These are phyloP conservation scores for Heterobasidion annosum DNA, from an alignment of 1,284 basidiomycete species.

Conservation along the genomic window DNA sequence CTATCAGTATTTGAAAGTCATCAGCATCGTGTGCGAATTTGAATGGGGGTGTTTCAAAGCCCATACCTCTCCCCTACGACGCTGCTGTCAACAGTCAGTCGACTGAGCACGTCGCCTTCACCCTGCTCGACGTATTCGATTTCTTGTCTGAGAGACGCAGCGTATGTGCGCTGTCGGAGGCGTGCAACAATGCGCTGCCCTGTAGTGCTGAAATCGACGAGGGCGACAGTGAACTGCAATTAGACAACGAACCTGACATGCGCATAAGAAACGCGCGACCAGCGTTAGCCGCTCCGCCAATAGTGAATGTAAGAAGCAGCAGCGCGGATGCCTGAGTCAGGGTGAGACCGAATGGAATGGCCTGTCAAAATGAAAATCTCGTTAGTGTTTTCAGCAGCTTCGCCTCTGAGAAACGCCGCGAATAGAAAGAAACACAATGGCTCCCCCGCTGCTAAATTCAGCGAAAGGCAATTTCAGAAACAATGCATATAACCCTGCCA, in stretches of 20 bases:
- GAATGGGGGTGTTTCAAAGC: neutral
- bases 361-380: constrained; percentile 26
- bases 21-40: constrained; percentile 3
- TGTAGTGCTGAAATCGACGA: constrained; percentile 13
- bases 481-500: no score
- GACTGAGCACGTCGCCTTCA: constrained; percentile 90
- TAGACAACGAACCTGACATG: constrained; percentile 47
- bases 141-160: constrained; percentile 79
- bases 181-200: constrained; percentile 92
- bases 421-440: no score
- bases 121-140: constrained; percentile 90
- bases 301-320: constrained; percentile 76
- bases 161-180: constrained; percentile 78
- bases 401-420: no score
- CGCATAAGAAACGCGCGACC: constrained; percentile 86
- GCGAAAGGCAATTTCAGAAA: no score
- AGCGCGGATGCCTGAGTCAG: constrained; percentile 74
- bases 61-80: constrained; percentile 89
- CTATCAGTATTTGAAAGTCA: constrained; percentile 24
- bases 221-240: neutral
- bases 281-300: constrained; percentile 85
- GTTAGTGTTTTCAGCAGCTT: no score
- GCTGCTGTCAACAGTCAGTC: constrained; percentile 87
- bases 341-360: constrained; percentile 71
- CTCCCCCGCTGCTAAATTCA: no score